Evolutionary conservation across 2,329 filamentous ascomycete genomes (phyloP).

Genomic region (Beauveria caledonica): DNA sequence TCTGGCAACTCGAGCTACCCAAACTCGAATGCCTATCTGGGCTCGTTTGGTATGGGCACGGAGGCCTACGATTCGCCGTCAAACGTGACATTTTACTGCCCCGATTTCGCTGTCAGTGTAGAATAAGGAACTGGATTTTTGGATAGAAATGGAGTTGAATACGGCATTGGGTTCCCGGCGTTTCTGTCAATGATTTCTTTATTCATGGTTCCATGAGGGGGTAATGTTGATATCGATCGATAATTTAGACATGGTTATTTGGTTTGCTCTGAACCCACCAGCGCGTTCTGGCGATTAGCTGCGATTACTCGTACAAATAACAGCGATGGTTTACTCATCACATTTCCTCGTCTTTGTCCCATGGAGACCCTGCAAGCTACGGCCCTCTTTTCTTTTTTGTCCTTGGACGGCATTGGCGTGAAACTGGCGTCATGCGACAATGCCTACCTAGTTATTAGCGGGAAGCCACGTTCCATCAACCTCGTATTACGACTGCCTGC

Average conservation of each 20-base stretch:
- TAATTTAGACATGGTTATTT: constrained; percentile 10
- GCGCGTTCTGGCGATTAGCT: neutral
- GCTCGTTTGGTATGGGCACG: constrained; percentile 43
- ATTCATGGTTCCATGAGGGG: constrained; percentile 1
- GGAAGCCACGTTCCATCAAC: neutral
- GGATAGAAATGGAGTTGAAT: constrained; percentile 12
- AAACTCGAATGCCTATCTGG: constrained; percentile 36
- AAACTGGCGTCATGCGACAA: constrained; percentile 1
- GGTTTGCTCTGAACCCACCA: neutral
- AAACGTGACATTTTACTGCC: constrained; percentile 42
- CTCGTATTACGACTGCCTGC: neutral
- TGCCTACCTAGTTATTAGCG: neutral
- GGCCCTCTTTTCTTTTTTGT: neutral
- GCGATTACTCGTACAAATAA: neutral
- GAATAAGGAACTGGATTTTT: constrained; percentile 9
- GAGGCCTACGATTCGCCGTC: constrained; percentile 36
- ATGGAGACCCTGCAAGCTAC: neutral
- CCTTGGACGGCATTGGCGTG: neutral
- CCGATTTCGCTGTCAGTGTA: constrained; percentile 29
- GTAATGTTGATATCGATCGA: constrained; percentile 3
- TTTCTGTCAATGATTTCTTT: neutral
- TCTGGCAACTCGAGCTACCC: constrained; percentile 29
- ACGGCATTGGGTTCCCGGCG: constrained; percentile 10
- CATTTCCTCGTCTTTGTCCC: neutral
- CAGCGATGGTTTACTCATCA: neutral